Evolutionary conservation across 2,329 filamentous ascomycete species (phyloP).

Genomic region (Talaromyces sp.): DNA sequence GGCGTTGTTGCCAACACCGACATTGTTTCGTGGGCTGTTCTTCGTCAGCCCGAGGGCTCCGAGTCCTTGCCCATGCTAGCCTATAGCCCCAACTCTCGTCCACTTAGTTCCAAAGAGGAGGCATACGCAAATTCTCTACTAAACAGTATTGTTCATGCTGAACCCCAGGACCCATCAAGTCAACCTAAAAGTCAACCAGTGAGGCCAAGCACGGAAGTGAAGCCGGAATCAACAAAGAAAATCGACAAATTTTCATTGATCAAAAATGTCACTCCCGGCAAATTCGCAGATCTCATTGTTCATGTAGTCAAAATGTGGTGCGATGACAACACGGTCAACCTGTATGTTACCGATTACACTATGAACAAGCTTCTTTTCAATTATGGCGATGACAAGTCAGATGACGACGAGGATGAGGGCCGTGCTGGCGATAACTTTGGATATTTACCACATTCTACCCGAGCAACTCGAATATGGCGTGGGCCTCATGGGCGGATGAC

Average conservation of each 20-base stretch:
- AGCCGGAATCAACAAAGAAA: background rate
- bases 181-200: background rate
- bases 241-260: conserved; percentile 57
- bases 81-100: conserved; percentile 22
- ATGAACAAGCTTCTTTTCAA: conserved; percentile 60
- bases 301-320: conserved; percentile 60
- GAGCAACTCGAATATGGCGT: conserved; percentile 49
- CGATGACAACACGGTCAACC: conserved; percentile 44
- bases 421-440: conserved; percentile 48
- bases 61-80: conserved; percentile 16
- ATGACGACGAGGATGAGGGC: conserved; percentile 32
- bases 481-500: conserved; percentile 70
- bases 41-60: conserved; percentile 21
- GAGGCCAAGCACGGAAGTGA: background rate
- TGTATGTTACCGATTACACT: conserved; percentile 84
- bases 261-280: conserved; percentile 52
- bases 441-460: conserved; percentile 39
- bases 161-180: background rate
- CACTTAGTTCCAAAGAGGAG: conserved; percentile 24
- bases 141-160: conserved; percentile 9
- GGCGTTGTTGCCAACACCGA: conserved; percentile 24
- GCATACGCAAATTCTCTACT: conserved; percentile 23
- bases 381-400: conserved; percentile 35
- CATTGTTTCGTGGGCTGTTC: conserved; percentile 29
- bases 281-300: conserved; percentile 65